Evolutionary conservation across 139 green algal species (phyloP).

Genomic region (Chlorella vulgaris): DNA sequence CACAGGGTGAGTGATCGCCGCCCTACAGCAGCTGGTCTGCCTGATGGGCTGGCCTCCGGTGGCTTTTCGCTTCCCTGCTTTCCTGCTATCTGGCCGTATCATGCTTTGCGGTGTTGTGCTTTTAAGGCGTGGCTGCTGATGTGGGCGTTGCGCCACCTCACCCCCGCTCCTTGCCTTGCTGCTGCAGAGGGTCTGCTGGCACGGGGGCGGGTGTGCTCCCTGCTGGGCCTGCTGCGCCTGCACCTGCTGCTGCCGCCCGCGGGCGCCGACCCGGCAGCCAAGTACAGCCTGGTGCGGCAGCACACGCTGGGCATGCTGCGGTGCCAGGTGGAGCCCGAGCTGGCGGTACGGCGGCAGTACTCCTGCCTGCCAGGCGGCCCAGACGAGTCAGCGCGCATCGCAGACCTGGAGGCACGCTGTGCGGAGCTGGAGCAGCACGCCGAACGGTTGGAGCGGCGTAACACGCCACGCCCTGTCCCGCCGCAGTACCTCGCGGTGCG

Average conservation of each 20-base stretch:
- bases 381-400: slow-evolving; percentile 54
- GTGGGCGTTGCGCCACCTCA: too few species aligned
- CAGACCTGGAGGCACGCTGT: slow-evolving; percentile 8
- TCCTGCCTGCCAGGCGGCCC: slow-evolving; percentile 60
- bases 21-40: background rate
- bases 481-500: slow-evolving; percentile 65
- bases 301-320: slow-evolving; percentile 47
- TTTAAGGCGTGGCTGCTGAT: too few species aligned
- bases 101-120: too few species aligned
- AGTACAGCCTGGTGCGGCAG: slow-evolving; percentile 46
- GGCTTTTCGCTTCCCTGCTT: too few species aligned
- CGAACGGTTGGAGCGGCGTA: slow-evolving; percentile 37
- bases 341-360: slow-evolving; percentile 35
- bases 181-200: slow-evolving; percentile 21
- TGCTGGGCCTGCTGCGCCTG: slow-evolving; percentile 82
- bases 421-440: slow-evolving; percentile 22
- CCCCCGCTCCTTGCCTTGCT: background rate
- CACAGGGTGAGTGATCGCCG: background rate
- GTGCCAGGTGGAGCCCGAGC: slow-evolving; percentile 57
- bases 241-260: slow-evolving; percentile 74
- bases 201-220: slow-evolving; percentile 68
- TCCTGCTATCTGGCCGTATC: too few species aligned
- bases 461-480: slow-evolving; percentile 75
- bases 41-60: too few species aligned
- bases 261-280: slow-evolving; percentile 82